Percentiles rank a stretch among this genome's conserved stretches.
phyloP scores from a whole-genome alignment of 768 basidiomycete genomes.

The Strobilomyces dryophilus region DNA sequence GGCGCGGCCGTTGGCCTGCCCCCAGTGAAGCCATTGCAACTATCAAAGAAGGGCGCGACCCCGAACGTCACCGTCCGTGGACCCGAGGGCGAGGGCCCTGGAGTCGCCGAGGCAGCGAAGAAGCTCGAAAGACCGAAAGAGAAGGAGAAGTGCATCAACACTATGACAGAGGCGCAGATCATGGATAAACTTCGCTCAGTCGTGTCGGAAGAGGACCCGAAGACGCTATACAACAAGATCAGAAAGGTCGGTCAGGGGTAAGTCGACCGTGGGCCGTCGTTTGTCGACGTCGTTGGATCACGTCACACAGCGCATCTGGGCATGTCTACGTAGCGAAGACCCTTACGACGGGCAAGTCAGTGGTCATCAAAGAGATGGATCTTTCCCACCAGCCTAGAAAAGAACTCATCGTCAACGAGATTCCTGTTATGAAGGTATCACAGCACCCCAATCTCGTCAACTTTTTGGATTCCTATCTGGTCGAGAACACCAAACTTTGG shows the following conservation, averaged over 20 bases:
- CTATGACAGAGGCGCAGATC: slow-evolving; percentile 96
- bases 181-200: slow-evolving; percentile 95
- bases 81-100: slow-evolving; percentile 36
- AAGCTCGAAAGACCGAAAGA: slow-evolving; percentile 56
- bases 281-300: background rate
- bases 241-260: slow-evolving; percentile 99
- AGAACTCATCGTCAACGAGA: slow-evolving; percentile 97
- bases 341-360: slow-evolving; percentile 69
- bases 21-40: slow-evolving; percentile 72
- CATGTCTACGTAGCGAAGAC: slow-evolving; percentile 92
- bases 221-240: slow-evolving; percentile 88
- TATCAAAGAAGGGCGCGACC: slow-evolving; percentile 45
- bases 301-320: slow-evolving; percentile 75
- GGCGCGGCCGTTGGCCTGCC: slow-evolving; percentile 51
- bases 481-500: slow-evolving; percentile 88
- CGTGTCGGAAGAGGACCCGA: slow-evolving; percentile 84
- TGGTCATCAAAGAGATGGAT: slow-evolving; percentile 99
- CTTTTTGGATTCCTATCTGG: slow-evolving; percentile 86
- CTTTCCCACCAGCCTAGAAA: slow-evolving; percentile 91
- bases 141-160: slow-evolving; percentile 84
- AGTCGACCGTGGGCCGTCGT: slow-evolving; percentile 31
- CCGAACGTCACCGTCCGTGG: slow-evolving; percentile 51
- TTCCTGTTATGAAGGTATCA: slow-evolving; percentile 97
- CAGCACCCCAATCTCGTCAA: slow-evolving; percentile 98
- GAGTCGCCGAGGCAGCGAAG: slow-evolving; percentile 28